Conservation (phyloP, 805 yeast genomes). For the Starmerella powellii region DNA sequence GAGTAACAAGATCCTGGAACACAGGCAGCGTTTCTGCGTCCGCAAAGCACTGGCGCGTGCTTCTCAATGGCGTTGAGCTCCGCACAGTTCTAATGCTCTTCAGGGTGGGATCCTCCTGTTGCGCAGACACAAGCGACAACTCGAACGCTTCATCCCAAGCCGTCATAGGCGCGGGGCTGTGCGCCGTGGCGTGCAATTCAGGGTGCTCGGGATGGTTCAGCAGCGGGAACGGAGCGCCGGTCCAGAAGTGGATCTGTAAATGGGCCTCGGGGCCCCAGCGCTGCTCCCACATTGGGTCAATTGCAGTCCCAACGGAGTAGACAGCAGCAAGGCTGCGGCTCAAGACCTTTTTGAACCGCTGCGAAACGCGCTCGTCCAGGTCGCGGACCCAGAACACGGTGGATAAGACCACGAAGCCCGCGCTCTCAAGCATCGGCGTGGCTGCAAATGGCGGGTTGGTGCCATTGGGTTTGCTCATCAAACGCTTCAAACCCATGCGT, state of each 20-base stretch:
- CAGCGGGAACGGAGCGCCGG: conserved; percentile 1
- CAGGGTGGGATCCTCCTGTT: background rate
- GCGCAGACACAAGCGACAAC: background rate
- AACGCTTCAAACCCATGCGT: too few relatives aligned
- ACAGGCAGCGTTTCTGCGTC: background rate
- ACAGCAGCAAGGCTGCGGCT: background rate
- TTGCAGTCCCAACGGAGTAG: background rate
- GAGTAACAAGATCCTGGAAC: too few relatives aligned
- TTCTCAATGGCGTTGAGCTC: background rate
- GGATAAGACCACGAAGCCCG: background rate
- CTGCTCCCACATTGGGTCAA: conserved; percentile 2
- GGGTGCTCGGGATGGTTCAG: background rate
- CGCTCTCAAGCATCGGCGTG: background rate
- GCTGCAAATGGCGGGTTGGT: background rate
- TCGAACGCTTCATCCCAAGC: conserved; percentile 2
- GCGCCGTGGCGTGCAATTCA: background rate
- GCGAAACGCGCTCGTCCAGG: background rate
- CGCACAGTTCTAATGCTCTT: background rate
- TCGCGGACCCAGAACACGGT: conserved; percentile 1
- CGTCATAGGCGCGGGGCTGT: background rate
- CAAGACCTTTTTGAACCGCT: background rate
- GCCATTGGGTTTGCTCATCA: too few relatives aligned
- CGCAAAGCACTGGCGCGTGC: background rate
- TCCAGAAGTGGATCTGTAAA: conserved; percentile 6
- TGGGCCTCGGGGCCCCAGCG: conserved; percentile 10